These are phyloP conservation scores for Trichoderma sp. DNA, from an alignment of 2,329 filamentous ascomycete species.

Conservation along the genomic window DNA sequence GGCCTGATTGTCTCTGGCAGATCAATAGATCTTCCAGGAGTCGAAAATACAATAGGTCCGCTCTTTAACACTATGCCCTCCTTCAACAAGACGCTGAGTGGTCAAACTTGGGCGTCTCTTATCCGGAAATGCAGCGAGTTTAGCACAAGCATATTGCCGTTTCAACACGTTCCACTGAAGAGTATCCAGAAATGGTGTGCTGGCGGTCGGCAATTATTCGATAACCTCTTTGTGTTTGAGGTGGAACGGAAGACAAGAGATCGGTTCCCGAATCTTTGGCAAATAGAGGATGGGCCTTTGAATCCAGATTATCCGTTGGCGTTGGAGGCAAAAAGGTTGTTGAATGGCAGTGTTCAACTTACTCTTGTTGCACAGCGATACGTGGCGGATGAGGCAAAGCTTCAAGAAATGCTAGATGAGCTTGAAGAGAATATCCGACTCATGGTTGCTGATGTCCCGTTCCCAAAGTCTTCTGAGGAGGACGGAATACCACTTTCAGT, in stretches of 20 bases:
- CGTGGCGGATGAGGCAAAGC: slow-evolving; percentile 31
- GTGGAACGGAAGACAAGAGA: slow-evolving; percentile 38
- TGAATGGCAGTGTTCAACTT: slow-evolving; percentile 48
- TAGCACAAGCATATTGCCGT: slow-evolving; percentile 64
- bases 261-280: slow-evolving; percentile 50
- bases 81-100: slow-evolving; percentile 43
- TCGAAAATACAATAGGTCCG: slow-evolving; percentile 71
- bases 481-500: background rate
- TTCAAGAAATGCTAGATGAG: slow-evolving; percentile 39
- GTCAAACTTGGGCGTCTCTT: slow-evolving; percentile 57
- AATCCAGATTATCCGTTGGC: slow-evolving; percentile 72
- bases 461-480: background rate
- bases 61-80: slow-evolving; percentile 89
- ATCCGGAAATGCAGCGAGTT: slow-evolving; percentile 66
- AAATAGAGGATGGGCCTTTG: slow-evolving; percentile 44
- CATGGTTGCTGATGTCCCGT: slow-evolving; percentile 14
- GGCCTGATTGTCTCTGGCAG: slow-evolving; percentile 80
- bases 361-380: slow-evolving; percentile 57
- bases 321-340: slow-evolving; percentile 63
- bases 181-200: slow-evolving; percentile 78
- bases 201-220: slow-evolving; percentile 63
- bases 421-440: slow-evolving; percentile 32
- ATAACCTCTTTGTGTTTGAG: slow-evolving; percentile 81
- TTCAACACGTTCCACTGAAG: slow-evolving; percentile 70
- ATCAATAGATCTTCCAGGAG: slow-evolving; percentile 62